Evolutionary conservation across 345 rosid species (phyloP), one percentile per base, ranked within the genome.

Genomic region (Excoecaria cochinchinensis): DNA sequence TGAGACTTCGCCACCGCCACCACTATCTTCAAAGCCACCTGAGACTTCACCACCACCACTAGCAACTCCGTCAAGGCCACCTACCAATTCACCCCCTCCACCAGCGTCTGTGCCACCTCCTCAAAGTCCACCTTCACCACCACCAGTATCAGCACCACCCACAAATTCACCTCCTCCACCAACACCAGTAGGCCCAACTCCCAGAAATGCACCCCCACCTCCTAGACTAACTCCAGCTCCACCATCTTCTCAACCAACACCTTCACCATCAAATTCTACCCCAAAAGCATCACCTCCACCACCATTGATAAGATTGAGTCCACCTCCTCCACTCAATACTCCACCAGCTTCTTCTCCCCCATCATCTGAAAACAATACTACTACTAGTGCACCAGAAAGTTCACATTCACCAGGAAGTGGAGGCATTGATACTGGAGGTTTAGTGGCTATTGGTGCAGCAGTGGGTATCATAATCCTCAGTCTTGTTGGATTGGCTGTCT

Each of bases 391-490:
- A 56, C 70, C 85, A 55, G 84, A 74, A 53, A 83, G 63, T 71
- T 80, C 83, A 42, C 73, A 25, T 56, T n/a, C 81, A 47, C 50
- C 79, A 0, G 57, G 85, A 70, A 78, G 63, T 74, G 68, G 57
- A 36, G 80, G 86, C 50, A 81, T 85, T 69, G 82, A 80, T 64
- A 82, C 83, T 36, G 83, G 74, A 0, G 92, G 81, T 81, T 17
- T 78, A 3, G 89, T 86, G 55, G 95, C 88, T 69, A 84, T 90
- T 60, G 84, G 85, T 75, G 78, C 84, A 44, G 90, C 79, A 7
- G 81, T 85, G 21, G 93, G 82, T 31, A 60, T 92, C 72, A 53
- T 92, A 76, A 77, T 88, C 58, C 88, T 92, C 74, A 73, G 83
- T 84, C 84, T 91, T 63, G 72, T 86, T 78, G 95, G 87, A 51